Conservation (phyloP, 495 filamentous ascomycete species). For the Aspergillus sclerotioniger region DNA sequence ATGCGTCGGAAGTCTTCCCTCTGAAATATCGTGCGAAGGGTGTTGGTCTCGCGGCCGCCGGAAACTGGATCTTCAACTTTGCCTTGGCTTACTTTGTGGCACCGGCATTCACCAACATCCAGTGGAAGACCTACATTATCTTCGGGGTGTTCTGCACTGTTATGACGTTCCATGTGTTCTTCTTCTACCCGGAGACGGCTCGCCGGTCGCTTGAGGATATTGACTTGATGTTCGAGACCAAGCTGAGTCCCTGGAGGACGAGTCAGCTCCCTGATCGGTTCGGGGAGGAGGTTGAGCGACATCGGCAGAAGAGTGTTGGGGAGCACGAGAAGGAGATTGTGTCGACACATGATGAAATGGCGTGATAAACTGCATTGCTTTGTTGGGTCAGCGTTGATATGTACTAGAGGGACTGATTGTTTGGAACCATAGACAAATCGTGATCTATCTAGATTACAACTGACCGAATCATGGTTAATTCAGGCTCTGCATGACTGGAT, state of each 20-base stretch:
- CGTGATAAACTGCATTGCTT: background rate
- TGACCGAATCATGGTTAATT: too few relatives aligned
- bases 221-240: conserved; percentile 61
- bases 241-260: conserved; percentile 12
- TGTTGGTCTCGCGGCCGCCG: conserved; percentile 63
- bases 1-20: conserved; percentile 73
- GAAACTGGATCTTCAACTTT: conserved; percentile 79
- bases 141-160: conserved; percentile 71
- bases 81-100: conserved; percentile 74
- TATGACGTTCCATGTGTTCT: conserved; percentile 72
- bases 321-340: background rate
- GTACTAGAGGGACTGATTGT: too few relatives aligned
- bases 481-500: too few relatives aligned
- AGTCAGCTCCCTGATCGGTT: background rate
- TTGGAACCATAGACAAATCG: too few relatives aligned
- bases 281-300: background rate
- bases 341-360: conserved; percentile 1
- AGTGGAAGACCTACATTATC: conserved; percentile 70
- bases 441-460: too few relatives aligned
- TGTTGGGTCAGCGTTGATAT: background rate
- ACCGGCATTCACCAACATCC: conserved; percentile 65
- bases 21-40: conserved; percentile 71
- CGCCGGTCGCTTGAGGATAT: conserved; percentile 81
- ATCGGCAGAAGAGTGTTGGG: background rate
- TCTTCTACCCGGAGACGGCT: conserved; percentile 77